Evolutionary conservation across 768 basidiomycete species (phyloP).

Genomic region (Lactarius tabidus): DNA sequence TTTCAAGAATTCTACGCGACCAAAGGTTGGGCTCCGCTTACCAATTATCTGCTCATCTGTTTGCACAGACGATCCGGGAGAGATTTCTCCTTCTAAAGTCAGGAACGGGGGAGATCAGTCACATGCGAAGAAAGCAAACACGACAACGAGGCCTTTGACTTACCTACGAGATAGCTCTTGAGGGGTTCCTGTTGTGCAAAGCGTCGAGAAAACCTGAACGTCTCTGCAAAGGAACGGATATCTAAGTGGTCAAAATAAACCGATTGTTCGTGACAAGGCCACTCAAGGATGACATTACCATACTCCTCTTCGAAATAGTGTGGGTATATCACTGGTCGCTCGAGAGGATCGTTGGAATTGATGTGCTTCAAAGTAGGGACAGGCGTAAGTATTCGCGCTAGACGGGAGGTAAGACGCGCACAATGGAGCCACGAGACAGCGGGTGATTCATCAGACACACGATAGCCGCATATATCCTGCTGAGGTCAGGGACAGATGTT

Average conservation of each 20-base stretch:
- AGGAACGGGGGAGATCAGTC: background rate
- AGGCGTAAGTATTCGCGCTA: background rate
- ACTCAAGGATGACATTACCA: constrained; percentile 9
- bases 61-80: constrained; percentile 18
- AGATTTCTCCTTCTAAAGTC: constrained; percentile 13
- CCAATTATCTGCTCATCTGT: constrained; percentile 20
- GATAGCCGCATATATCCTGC: constrained; percentile 12
- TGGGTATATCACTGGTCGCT: constrained; percentile 21
- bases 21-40: background rate
- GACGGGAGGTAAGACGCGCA: background rate
- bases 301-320: constrained; percentile 26
- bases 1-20: constrained; percentile 7
- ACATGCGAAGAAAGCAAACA: no score
- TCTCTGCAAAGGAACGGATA: constrained; percentile 20
- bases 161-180: constrained; percentile 20
- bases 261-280: background rate
- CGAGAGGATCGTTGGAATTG: constrained; percentile 17
- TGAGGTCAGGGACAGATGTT: constrained; percentile 6
- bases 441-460: constrained; percentile 4
- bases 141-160: background rate
- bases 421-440: constrained; percentile 25
- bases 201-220: constrained; percentile 25
- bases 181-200: constrained; percentile 25
- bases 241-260: constrained; percentile 4
- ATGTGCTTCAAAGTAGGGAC: constrained; percentile 20